Base-by-base conservation (phyloP, 2,329 filamentous ascomycete species). In the Endocalyx cinctus region DNA sequence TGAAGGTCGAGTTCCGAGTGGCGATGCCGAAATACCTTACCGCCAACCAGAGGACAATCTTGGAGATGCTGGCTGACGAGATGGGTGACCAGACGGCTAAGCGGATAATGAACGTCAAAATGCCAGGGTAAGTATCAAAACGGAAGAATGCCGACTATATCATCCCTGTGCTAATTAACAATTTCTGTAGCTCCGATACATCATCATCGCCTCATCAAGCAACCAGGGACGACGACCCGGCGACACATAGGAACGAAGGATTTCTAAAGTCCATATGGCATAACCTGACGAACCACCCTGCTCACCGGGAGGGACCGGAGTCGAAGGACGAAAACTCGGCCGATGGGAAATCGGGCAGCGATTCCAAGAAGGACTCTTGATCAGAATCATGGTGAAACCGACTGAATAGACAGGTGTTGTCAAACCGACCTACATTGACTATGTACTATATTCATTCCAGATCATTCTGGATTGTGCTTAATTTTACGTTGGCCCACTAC, bases 41-140 rank as follows among this genome's bases (percentile, higher is more conserved):
- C 34, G 77, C 84, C 28, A 97, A 95, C 64, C 89, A 98, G 67
- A 77, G 92, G 34, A 94, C 87, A 1, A 84, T 98, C 38, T 66
- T 94, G 27, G 92, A 98, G 67, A 90, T 97, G 78, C 77, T 98
- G 45, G 92, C 92, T 6, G 89, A 98, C 51, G 92, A 98, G 67
- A 84, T 98, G 79, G 82, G 77, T 25, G 92, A 98, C 62, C 88
- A 89, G 68, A 87, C 78, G 17, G 92, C 92, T 20, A 92, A 87
- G 67, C 76, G 92, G 28, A 78, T 94, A 36, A 97, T 98, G 88
- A 90, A 94, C 54, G 67, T 94, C 52, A 69, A 70, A 37, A 70
- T 58, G 45, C 50, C 57, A 33, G 59, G 61, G 75, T 79, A 64
- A 67, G 73, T 58, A 28, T 33, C 27, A 15, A 25, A 31, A 17